Evolutionary conservation across 495 filamentous ascomycete genomes (phyloP).

Genomic region (Hyaloscypha finlandica): DNA sequence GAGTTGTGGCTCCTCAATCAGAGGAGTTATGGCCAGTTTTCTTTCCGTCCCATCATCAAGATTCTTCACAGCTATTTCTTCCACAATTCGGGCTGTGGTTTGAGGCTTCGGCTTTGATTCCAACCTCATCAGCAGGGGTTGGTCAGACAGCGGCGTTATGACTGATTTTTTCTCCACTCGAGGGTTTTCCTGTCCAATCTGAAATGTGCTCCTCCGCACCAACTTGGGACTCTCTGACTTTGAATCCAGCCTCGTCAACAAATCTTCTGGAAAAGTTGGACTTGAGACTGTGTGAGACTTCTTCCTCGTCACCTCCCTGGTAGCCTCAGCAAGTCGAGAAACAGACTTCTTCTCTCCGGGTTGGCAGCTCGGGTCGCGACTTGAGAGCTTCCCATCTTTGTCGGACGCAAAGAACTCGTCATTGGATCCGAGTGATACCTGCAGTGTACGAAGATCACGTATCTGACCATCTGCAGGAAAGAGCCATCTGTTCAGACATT

Average conservation of each 20-base stretch:
- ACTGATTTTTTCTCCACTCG: too few species aligned
- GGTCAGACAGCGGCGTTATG: too few species aligned
- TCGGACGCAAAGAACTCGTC: constrained; percentile 47
- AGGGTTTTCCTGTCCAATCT: constrained; percentile 7
- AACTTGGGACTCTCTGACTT: constrained; percentile 1
- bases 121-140: too few species aligned
- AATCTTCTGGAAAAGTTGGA: constrained; percentile 3
- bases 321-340: background rate
- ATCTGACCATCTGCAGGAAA: constrained; percentile 41
- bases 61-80: too few species aligned
- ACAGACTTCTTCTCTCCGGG: background rate
- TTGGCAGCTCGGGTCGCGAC: constrained; percentile 16
- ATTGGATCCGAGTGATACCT: constrained; percentile 44
- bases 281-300: constrained; percentile 20
- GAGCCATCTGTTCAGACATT: constrained; percentile 40
- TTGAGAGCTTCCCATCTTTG: constrained; percentile 40
- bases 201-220: constrained; percentile 19
- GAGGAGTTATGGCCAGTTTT: background rate
- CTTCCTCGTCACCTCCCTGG: constrained; percentile 17
- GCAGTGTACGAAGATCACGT: constrained; percentile 41
- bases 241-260: background rate
- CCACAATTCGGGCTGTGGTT: too few species aligned
- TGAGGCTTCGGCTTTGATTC: too few species aligned
- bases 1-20: background rate
- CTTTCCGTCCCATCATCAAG: too few species aligned